phyloP scores from a whole-genome alignment of 768 basidiomycete species.

The Trametes cubensis region DNA sequence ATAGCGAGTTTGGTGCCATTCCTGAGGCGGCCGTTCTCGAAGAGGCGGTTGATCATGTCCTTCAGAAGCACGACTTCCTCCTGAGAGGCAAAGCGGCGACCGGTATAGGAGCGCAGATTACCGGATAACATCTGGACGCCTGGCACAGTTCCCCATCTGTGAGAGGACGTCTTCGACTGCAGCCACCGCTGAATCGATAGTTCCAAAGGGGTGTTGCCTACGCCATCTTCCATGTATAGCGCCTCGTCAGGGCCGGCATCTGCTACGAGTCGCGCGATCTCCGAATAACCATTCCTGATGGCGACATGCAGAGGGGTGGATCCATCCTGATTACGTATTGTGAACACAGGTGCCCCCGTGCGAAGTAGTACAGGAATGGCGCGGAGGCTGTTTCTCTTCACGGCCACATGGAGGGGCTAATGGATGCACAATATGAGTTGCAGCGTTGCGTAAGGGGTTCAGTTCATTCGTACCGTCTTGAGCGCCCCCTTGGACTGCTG shows the following conservation, averaged over 20 bases:
- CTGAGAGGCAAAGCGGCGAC: constrained; percentile 3
- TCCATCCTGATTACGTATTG: constrained; percentile 50
- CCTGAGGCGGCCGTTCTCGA: constrained; percentile 21
- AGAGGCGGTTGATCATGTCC: constrained; percentile 20
- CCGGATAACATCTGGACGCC: not conserved
- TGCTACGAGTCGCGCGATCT: constrained; percentile 45
- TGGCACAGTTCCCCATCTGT: not conserved
- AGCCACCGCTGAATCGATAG: constrained; percentile 27
- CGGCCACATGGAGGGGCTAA: constrained; percentile 60
- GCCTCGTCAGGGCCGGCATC: constrained; percentile 41
- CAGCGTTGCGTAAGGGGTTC: not conserved
- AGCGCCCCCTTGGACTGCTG: constrained; percentile 48
- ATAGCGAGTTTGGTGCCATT: constrained; percentile 28
- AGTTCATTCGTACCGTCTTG: constrained; percentile 45
- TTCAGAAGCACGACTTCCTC: constrained; percentile 21
- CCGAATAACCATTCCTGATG: constrained; percentile 36
- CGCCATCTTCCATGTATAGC: constrained; percentile 50
- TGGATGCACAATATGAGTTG: not conserved
- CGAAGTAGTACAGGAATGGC: constrained; percentile 40
- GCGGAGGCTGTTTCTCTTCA: constrained; percentile 37
- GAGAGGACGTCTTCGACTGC: not conserved
- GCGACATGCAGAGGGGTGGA: constrained; percentile 57
- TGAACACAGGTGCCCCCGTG: constrained; percentile 36
- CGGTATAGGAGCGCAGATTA: not conserved
- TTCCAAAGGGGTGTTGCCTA: constrained; percentile 37